Percentiles rank a stretch among this genome's conserved stretches.
Evolutionary conservation across 345 rosid genomes (phyloP).

Genomic region (Triadica sebifera): DNA sequence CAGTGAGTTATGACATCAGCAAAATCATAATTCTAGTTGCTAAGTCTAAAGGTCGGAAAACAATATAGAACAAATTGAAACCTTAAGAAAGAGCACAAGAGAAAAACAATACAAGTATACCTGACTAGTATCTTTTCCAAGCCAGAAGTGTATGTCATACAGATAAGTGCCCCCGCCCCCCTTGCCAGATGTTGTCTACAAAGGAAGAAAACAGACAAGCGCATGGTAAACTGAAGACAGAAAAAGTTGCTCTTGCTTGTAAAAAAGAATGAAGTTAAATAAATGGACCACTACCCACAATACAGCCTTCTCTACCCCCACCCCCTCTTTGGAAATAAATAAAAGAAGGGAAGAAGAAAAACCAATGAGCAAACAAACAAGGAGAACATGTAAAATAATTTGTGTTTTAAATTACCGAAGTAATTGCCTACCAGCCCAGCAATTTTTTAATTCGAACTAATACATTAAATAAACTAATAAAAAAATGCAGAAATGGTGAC

Average conservation of each 20-base stretch:
- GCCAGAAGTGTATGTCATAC: constrained; percentile 94
- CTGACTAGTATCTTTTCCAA: constrained; percentile 97
- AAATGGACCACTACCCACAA: not conserved
- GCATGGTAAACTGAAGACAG: constrained; percentile 8
- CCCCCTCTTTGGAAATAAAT: not conserved
- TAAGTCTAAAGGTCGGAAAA: constrained; percentile 11
- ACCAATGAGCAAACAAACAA: not conserved
- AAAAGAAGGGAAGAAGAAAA: not conserved
- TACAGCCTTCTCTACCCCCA: not conserved
- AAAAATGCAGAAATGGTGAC: not conserved
- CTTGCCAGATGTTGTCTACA: constrained; percentile 76
- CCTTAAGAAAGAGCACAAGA: constrained; percentile 1
- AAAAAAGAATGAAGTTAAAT: not conserved
- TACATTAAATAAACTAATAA: not conserved
- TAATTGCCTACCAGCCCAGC: not conserved
- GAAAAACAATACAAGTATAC: constrained; percentile 34
- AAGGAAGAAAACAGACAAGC: constrained; percentile 16
- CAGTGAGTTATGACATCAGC: constrained; percentile 18
- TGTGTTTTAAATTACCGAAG: not conserved
- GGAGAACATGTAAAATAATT: not conserved
- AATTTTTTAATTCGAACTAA: not conserved
- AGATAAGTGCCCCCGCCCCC: constrained; percentile 90
- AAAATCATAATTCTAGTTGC: constrained; percentile 13
- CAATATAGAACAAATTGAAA: not conserved
- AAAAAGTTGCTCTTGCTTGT: not conserved